phyloP scores from a whole-genome alignment of 2,329 filamentous ascomycete species.

The Tothia fuscella region DNA sequence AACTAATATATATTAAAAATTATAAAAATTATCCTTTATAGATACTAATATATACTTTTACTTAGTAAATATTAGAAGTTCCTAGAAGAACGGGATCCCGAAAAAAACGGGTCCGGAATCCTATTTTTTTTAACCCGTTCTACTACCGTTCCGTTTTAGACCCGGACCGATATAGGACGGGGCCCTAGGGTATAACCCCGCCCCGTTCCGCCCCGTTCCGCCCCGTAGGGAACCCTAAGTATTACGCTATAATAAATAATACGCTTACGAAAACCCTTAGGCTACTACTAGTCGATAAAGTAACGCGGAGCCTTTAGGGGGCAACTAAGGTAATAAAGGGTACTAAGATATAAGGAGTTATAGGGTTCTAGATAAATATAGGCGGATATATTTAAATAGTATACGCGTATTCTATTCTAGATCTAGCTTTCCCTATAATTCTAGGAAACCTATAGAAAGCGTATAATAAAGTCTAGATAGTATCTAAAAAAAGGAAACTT shows the following conservation, averaged over 20 bases:
- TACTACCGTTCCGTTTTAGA: too few species aligned
- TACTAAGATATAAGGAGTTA: not conserved
- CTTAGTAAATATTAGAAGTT: too few species aligned
- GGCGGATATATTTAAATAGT: not conserved
- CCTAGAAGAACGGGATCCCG: too few species aligned
- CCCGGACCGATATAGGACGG: too few species aligned
- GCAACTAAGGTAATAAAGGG: not conserved
- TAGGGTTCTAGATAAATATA: not conserved
- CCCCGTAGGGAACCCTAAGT: too few species aligned
- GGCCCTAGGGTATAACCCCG: too few species aligned
- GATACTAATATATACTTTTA: too few species aligned
- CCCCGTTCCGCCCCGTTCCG: too few species aligned
- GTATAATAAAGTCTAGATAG: not conserved
- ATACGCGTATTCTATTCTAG: not conserved
- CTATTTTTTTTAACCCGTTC: too few species aligned
- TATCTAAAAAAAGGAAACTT: not conserved
- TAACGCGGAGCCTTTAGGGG: not conserved
- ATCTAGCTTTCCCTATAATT: not conserved
- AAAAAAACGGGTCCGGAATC: too few species aligned
- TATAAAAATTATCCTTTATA: too few species aligned
- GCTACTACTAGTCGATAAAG: not conserved
- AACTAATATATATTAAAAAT: too few species aligned
- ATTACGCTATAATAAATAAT: not conserved
- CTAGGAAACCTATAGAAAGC: not conserved
- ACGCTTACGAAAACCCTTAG: not conserved